phyloP scores from a whole-genome alignment of 352 stramenopile species.

The Globisporangium recalcitrans region DNA sequence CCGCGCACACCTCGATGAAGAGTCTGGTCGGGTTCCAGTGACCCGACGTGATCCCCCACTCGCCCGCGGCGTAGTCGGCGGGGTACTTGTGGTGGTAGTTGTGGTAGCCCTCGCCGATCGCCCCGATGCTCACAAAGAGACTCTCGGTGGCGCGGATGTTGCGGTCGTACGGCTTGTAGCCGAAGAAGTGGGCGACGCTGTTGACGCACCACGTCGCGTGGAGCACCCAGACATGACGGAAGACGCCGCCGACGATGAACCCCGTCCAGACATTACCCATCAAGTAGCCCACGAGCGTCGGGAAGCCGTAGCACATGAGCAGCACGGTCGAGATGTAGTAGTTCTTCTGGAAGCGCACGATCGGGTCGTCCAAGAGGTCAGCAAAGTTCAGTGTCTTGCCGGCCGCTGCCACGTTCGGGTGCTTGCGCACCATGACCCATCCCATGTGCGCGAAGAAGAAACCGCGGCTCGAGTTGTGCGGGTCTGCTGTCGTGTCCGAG shows the following conservation, averaged over 20 bases:
- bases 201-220: slow-evolving; percentile 99
- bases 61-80: slow-evolving; percentile 96
- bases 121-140: slow-evolving; percentile 92
- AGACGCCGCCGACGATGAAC: slow-evolving; percentile 94
- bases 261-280: slow-evolving; percentile 92
- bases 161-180: slow-evolving; percentile 97
- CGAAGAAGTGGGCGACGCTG: slow-evolving; percentile 97
- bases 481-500: slow-evolving; percentile 92
- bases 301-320: slow-evolving; percentile 97
- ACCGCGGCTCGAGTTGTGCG: slow-evolving; percentile 94
- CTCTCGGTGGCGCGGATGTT: slow-evolving; percentile 95
- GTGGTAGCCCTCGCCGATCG: slow-evolving; percentile 97
- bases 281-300: slow-evolving; percentile 84
- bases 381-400: slow-evolving; percentile 93
- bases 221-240: slow-evolving; percentile 95
- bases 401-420: slow-evolving; percentile 84
- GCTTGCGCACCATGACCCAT: slow-evolving; percentile 98
- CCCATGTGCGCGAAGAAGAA: slow-evolving; percentile 99
- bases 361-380: slow-evolving; percentile 91
- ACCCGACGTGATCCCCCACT: slow-evolving; percentile 92
- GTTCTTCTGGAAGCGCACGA: slow-evolving; percentile 96
- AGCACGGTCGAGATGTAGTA: slow-evolving; percentile 87
- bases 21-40: slow-evolving; percentile 99
- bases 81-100: slow-evolving; percentile 98
- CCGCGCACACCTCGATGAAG: slow-evolving; percentile 93